These are phyloP conservation scores for Dactylellina sp. DNA, from an alignment of 2,329 filamentous ascomycete species.

Conservation along the genomic window DNA sequence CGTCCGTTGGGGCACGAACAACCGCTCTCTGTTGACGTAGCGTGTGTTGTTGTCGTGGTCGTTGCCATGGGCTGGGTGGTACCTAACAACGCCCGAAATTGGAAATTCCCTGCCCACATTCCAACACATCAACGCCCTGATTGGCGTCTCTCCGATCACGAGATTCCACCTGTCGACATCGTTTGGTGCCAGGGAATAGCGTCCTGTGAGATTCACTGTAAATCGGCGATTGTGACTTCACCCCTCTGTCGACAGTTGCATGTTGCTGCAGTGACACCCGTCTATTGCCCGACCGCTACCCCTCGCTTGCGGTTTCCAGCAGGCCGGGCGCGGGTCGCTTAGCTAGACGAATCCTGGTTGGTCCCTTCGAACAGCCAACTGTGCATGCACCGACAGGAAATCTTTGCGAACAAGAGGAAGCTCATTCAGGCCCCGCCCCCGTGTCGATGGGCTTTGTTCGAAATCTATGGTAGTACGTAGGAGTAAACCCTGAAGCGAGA, in stretches of 20 bases:
- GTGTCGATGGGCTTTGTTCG: no score
- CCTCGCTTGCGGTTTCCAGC: background rate
- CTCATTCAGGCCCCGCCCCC: background rate
- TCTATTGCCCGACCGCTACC: background rate
- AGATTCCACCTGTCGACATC: no score
- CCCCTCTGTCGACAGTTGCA: no score
- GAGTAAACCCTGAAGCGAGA: no score
- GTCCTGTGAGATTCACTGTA: no score
- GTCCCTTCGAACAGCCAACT: background rate
- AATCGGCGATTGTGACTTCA: no score
- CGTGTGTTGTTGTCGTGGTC: background rate
- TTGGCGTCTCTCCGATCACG: background rate
- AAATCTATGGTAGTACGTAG: no score
- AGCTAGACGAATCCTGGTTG: background rate
- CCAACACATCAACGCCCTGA: background rate
- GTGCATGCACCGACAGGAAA: background rate
- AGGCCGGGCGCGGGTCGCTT: conserved; percentile 2
- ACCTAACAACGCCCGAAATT: background rate
- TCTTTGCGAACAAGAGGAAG: conserved; percentile 1
- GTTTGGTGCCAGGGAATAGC: no score
- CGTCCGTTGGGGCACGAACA: background rate
- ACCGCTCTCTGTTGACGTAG: background rate
- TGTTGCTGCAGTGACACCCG: conserved; percentile 2
- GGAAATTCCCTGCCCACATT: background rate
- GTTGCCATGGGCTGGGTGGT: conserved; percentile 8